Percentiles rank a stretch among this genome's conserved stretches.
Evolutionary conservation across 2,329 filamentous ascomycete genomes (phyloP).

Genomic region (Drechslerella stenobrocha): DNA sequence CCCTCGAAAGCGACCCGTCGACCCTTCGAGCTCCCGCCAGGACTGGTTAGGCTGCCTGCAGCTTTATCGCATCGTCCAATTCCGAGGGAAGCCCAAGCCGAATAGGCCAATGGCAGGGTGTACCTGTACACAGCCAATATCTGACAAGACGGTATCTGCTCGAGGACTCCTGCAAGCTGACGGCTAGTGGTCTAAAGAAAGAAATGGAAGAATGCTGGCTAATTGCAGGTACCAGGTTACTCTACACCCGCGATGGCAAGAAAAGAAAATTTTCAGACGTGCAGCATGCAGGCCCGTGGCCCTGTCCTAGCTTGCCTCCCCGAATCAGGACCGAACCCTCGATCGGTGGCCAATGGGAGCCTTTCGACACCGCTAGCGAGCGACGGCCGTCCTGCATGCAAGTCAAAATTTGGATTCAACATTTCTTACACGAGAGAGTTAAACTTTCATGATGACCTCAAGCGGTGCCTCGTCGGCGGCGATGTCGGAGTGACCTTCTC

Average conservation of each 20-base stretch:
- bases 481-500: not conserved
- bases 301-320: conserved; percentile 31
- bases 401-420: conserved; percentile 10
- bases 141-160: conserved; percentile 3
- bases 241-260: conserved; percentile 4
- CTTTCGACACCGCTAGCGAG: conserved; percentile 21
- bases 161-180: conserved; percentile 14
- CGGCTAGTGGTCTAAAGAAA: conserved; percentile 39
- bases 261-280: conserved; percentile 47
- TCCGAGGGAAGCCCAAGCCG: conserved; percentile 6
- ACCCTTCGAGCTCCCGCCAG: conserved; percentile 1
- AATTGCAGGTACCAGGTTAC: conserved; percentile 42
- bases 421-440: conserved; percentile 7
- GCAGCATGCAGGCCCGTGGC: conserved; percentile 26
- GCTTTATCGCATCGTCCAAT: conserved; percentile 2
- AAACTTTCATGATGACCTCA: conserved; percentile 1
- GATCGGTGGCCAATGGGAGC: conserved; percentile 40
- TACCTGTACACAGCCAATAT: not conserved
- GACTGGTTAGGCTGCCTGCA: too few relatives aligned
- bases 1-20: conserved; percentile 2
- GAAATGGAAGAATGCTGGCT: conserved; percentile 49
- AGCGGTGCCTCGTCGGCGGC: not conserved
- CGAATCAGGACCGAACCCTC: conserved; percentile 25
- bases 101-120: conserved; percentile 16
- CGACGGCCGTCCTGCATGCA: not conserved